Evolutionary conservation across 2,329 filamentous ascomycete species (phyloP), one percentile per base, ranked within the genome.

Genomic region (Dactylellina cionopaga): DNA sequence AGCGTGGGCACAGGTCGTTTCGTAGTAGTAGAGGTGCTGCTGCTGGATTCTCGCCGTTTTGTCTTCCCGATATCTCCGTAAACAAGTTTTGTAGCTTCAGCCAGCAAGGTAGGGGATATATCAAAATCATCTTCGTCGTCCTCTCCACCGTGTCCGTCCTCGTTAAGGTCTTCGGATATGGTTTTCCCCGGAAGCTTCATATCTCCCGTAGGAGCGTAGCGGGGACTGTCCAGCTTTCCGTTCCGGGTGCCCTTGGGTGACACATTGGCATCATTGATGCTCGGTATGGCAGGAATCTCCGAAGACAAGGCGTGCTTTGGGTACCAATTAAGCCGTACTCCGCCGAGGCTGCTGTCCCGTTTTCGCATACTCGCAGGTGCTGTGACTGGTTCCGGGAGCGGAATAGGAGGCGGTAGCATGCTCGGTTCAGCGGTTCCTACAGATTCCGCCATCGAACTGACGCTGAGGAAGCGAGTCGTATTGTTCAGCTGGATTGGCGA

Each of bases 401-500:
- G 47, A 24, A 52, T 41, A 3, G 58, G 43, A 22, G 59, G 31
- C 9, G 56, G 39, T 19, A 62, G 39, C 25, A 24, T 35, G 25
- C 49, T 33, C 17, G 52, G 22, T 46, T 52, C 44, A 2, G 55
- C 51, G 17, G 58, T 29, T 5, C 51, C 60, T 17, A 22, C 35
- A 17, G 62, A 66, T 13, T 72, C 68, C 5, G 68, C 68, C 59
- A 72, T 72, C 2, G 68, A 72, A 55, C 68, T 72, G 24, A 72
- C 52, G 31, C 68, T 72, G 19, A 72, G 43, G 52, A 72, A 72
- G 17, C 68, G 59, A 4, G 68, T 72, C 1, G 68, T 27, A 31
- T 72, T 39, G 24, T 72, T 64, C 52, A 72, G 31, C 19, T 55
- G 52, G 5, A 19, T 39, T 13, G 59, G 25, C 25, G 51, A 56